A percentile compares a stretch with the other conserved stretches of the same genome.
Evolutionary conservation across 1,139 yeast genomes (phyloP).

Genomic region (Taphrina communis): DNA sequence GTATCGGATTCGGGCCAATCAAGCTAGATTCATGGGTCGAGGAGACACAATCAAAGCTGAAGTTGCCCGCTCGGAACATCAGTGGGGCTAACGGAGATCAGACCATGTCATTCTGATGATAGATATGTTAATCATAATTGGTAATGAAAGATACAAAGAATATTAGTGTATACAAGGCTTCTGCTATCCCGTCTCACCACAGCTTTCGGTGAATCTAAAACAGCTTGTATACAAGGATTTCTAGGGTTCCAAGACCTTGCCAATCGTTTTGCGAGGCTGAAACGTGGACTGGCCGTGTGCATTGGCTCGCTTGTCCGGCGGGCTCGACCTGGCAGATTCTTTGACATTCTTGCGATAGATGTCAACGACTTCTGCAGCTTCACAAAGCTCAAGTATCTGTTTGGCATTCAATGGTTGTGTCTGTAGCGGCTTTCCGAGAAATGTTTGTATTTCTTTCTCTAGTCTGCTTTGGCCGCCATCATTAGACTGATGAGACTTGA

Average conservation of each 20-base stretch:
- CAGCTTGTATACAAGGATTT: no score
- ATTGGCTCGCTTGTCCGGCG: neutral
- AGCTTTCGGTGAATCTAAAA: no score
- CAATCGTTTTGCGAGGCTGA: slow-evolving; percentile 6
- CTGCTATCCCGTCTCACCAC: no score
- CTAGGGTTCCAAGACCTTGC: neutral
- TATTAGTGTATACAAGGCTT: neutral
- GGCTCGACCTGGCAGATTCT: no score
- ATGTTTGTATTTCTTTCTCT: slow-evolving; percentile 8
- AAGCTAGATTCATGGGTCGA: slow-evolving; percentile 49
- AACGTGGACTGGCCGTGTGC: neutral
- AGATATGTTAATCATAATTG: neutral
- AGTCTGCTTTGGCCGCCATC: neutral
- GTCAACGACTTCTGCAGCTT: neutral
- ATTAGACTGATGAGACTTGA: neutral
- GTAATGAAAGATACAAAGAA: neutral
- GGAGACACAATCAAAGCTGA: slow-evolving; percentile 46
- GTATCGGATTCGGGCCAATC: slow-evolving; percentile 50
- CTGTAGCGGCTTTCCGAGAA: slow-evolving; percentile 1
- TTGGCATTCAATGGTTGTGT: neutral
- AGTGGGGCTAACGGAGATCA: neutral
- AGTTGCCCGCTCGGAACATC: slow-evolving; percentile 41
- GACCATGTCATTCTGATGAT: slow-evolving; percentile 7
- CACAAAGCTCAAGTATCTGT: slow-evolving; percentile 11
- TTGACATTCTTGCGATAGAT: neutral